Conservation (phyloP, 441 rosid genomes). For the Populus hybrid region DNA sequence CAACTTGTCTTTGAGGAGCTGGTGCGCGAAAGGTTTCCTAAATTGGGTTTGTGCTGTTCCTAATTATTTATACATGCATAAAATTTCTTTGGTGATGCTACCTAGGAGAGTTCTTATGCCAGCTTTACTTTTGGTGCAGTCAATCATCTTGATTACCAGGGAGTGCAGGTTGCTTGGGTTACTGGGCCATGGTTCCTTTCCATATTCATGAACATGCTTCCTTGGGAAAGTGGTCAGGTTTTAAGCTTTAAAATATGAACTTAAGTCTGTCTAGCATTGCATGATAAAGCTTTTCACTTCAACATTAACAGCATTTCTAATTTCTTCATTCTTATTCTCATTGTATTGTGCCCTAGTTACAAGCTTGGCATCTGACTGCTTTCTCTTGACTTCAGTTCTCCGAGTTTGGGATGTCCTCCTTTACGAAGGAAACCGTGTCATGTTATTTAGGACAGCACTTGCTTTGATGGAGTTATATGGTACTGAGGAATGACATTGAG, state of each 20-base stretch:
- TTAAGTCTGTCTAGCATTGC: constrained; percentile 19
- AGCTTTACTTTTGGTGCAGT: too few species aligned
- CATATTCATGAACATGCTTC: too few species aligned
- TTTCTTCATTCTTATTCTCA: neutral
- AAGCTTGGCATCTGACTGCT: constrained; percentile 25
- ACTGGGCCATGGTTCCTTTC: too few species aligned
- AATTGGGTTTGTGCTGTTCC: too few species aligned
- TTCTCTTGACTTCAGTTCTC: constrained; percentile 63
- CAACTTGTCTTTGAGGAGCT: too few species aligned
- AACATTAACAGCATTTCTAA: neutral
- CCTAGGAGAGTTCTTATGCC: too few species aligned
- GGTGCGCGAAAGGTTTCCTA: too few species aligned
- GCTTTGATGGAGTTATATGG: constrained; percentile 99
- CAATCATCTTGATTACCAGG: too few species aligned
- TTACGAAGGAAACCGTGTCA: constrained; percentile 95
- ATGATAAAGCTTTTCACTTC: constrained; percentile 6
- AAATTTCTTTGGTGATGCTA: too few species aligned
- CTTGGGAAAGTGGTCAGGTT: constrained; percentile 99
- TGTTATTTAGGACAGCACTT: constrained; percentile 93
- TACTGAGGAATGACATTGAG: constrained; percentile 40
- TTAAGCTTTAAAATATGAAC: constrained; percentile 32
- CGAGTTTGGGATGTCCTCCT: constrained; percentile 99
- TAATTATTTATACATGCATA: too few species aligned
- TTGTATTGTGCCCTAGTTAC: constrained; percentile 9
- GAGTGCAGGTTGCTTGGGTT: too few species aligned